Evolutionary conservation across 495 filamentous ascomycete species (phyloP), one percentile per base, ranked within the genome.

Genomic region (Hypoxylon subgilvum): DNA sequence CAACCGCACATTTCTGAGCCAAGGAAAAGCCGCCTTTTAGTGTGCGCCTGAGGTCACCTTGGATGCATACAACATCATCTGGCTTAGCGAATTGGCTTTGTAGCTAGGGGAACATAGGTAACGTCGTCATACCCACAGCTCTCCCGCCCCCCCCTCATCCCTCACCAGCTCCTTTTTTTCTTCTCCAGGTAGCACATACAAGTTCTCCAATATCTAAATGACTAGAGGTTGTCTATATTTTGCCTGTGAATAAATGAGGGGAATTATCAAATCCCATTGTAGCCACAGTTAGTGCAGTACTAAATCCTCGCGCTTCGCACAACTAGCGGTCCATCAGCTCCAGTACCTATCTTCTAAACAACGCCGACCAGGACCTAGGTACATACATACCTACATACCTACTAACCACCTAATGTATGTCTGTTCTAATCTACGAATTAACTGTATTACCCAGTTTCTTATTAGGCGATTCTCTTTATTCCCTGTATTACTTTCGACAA

Each of bases 381-480:
- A n/a, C n/a, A n/a, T n/a, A n/a, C n/a, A n/a, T n/a, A n/a, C n/a
- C n/a, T n/a, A n/a, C n/a, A n/a, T 12, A 10, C n/a, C 2, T 10
- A 12, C 3, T 3, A 4, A 3, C 31, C n/a, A 12, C 31, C 31
- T 34, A 34, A n/a, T 12, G 31, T 34, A 5, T 10, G 18, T 12
- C 42, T 30, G 8, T 23, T 45, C 25, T 23, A 4, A 4, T 12
- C 31, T 13, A 12, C 3, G 3, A 12, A 4, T 5, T 34, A 4
- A 13, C 13, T 17, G 9, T 38, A 6, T 6, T 17, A 18, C 13
- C 22, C 14, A 45, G 41, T 59, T 7, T 39, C 6, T 35, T 22
- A 57, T 45, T 41, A 57, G 38, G 54, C 60, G 41, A 58, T 38
- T 35, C 44, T 47, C 49, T 36, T 14, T n/a, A n/a, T n/a, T n/a